phyloP scores from a whole-genome alignment of 2,329 filamentous ascomycete species.

The Cytospora chrysosperma region DNA sequence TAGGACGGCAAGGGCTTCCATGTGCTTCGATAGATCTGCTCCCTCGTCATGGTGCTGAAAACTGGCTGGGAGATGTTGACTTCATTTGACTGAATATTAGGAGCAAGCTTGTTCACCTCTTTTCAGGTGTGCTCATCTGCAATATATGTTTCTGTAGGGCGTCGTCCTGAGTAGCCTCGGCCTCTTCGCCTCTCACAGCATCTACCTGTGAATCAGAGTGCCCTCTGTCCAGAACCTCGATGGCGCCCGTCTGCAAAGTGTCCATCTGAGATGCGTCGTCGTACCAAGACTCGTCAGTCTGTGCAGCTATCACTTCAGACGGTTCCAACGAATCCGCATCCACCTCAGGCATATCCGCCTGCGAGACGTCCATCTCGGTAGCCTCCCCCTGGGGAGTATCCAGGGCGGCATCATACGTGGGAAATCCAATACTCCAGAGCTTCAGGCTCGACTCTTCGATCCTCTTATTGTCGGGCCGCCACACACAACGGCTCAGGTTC shows the following conservation, averaged over 20 bases:
- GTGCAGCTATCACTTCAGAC: neutral
- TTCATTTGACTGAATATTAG: neutral
- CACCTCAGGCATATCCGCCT: neutral
- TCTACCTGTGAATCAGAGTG: neutral
- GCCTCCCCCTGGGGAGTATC: slow-evolving; percentile 1
- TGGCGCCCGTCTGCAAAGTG: neutral
- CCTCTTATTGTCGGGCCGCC: neutral
- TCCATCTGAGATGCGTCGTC: neutral
- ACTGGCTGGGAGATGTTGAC: neutral
- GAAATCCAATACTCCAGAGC: slow-evolving; percentile 41
- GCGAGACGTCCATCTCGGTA: slow-evolving; percentile 1
- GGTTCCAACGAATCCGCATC: neutral
- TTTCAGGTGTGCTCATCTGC: neutral
- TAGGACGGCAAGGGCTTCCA: neutral
- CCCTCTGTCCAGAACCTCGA: neutral
- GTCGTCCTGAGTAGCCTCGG: neutral
- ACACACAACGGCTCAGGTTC: neutral
- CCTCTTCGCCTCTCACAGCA: no score
- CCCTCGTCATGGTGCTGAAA: neutral
- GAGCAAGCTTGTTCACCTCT: neutral
- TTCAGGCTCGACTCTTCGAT: slow-evolving; percentile 45
- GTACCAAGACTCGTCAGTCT: neutral
- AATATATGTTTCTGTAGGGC: no score
- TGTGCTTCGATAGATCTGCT: neutral
- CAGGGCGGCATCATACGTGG: slow-evolving; percentile 1